Evolutionary conservation across 306 rosid genomes (phyloP), one percentile per base, ranked within the genome.

Genomic region (Boehmeria nivea): DNA sequence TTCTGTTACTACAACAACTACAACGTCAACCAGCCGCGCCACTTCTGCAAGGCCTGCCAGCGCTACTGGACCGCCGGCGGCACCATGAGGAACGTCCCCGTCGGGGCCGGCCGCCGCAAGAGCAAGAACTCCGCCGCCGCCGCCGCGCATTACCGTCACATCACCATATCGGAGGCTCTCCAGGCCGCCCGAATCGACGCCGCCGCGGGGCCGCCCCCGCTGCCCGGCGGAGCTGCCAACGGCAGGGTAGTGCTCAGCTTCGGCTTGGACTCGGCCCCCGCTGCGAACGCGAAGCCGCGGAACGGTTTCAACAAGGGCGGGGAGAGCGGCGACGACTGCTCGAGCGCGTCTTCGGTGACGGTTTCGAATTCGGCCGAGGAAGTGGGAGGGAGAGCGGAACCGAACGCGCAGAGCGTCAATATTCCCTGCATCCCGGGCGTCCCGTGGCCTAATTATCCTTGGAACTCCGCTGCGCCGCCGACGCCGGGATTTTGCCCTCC

Each of bases 1-100:
- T 89, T 89, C 74, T 89, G 97, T 55, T 89, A 89, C 72, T 86
- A 85, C 76, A 89, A 89, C 54, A 89, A 89, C 64, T 89, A 89
- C 81, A 89, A 89, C 15, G 57, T 86, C 64, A 86, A 81, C 64
- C 95, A 89, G 70, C 97, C 95, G 9, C 95, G 97, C 39, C 84
- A 89, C 59, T 89, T 89, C 81, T 89, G 97, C 74, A 89, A 89
- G 69, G 85, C 95, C 10, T 89, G 97, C 60, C 97, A 89, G 63
- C 77, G 97, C 76, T 89, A 89, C 68, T 89, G 97, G 97, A 89
- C 95, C 34, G 89, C 88, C 1, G 97, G 97, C 3, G 95, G 97
- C 54, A 83, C 85, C 26, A 89, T 86, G 95, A 81, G 97, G 79
- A 89, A 81, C 68, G 95, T 89, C 21, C 97, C 97, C 0, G 94